A percentile compares a stretch with the other conserved stretches of the same genome.
phyloP scores from a whole-genome alignment of 176 grass and related monocot genomes.

The Poa annua region DNA sequence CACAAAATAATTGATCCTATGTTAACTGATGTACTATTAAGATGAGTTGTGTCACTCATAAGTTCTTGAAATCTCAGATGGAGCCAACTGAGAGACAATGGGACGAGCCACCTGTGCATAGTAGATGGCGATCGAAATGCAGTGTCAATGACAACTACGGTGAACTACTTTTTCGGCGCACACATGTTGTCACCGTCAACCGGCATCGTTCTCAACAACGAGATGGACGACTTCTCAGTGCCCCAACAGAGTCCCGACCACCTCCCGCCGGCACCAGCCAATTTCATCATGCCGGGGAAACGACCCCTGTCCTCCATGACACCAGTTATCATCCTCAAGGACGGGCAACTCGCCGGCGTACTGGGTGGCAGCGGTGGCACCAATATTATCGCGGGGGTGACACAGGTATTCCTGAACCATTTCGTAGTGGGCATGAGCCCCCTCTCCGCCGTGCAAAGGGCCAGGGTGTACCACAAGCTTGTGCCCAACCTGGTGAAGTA shows the following conservation, averaged over 20 bases:
- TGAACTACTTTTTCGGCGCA: conserved; percentile 72
- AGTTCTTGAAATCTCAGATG: conserved; percentile 49
- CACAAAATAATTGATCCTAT: background rate
- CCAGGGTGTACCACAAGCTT: conserved; percentile 83
- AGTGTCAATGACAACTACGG: conserved; percentile 79
- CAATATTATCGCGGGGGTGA: conserved; percentile 67
- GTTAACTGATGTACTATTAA: background rate
- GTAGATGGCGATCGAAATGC: conserved; percentile 87
- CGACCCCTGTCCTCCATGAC: conserved; percentile 88
- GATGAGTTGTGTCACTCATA: background rate
- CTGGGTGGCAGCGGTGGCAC: conserved; percentile 76
- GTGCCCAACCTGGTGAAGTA: conserved; percentile 78
- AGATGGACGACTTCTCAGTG: conserved; percentile 95
- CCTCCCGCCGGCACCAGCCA: conserved; percentile 82
- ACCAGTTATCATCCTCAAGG: conserved; percentile 74
- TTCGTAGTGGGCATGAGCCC: conserved; percentile 81
- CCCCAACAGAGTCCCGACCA: conserved; percentile 58
- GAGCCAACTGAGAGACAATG: conserved; percentile 71
- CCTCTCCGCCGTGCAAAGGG: conserved; percentile 63
- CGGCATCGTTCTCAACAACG: conserved; percentile 86
- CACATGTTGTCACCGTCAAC: conserved; percentile 76
- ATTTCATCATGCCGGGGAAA: conserved; percentile 78
- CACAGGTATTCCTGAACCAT: conserved; percentile 83
- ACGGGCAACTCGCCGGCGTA: conserved; percentile 74
- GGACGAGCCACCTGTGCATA: conserved; percentile 82